Evolutionary conservation across 1,284 basidiomycete species (phyloP), one percentile per base, ranked within the genome.

Genomic region (Xanthoconium separans): DNA sequence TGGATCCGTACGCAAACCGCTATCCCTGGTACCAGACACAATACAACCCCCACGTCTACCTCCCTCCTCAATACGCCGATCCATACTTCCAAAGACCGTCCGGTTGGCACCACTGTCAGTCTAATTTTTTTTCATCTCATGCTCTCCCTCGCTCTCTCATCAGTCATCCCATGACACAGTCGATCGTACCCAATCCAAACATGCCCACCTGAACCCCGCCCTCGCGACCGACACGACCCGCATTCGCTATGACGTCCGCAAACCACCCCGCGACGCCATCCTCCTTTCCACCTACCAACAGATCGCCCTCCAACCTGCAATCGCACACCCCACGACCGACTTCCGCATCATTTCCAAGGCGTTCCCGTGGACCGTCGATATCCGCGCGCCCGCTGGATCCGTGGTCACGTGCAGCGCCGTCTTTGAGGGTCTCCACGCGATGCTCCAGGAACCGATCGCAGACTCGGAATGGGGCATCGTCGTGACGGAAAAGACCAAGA

Each of bases 401-500:
- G 65, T 76, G 39, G 66, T 84, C 34, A 81, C 80, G 3, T 82
- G 79, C 55, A 73, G 76, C 48, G 71, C 73, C 18, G 68, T 86
- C 4, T 86, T 83, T 73, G 76, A 78, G 37, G 78, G 75, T 4
- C 46, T 87, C 16, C 68, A 80, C 55, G 56, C 65, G 7, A 75
- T 70, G 41, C 69, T 87, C 30, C 79, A 84, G 46, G 70, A 77
- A 49, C 75, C 74, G 13, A 71, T 87, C 16, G 75, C 59, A 4
- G 81, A 85, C 55, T 82, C 82, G 5, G 85, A 86, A 62, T 86
- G 84, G 84, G 81, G 81, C 0, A 66, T 82, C 33, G 67, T 80
- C 53, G 66, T 65, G 30, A 72, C 72, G 20, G 72, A 73, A 44
- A 78, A 75, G 67, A 69, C 74, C 53, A 68, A 73, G 54, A 60